phyloP scores from a whole-genome alignment of 2,329 filamentous ascomycete species.

The Colletotrichum salicis region DNA sequence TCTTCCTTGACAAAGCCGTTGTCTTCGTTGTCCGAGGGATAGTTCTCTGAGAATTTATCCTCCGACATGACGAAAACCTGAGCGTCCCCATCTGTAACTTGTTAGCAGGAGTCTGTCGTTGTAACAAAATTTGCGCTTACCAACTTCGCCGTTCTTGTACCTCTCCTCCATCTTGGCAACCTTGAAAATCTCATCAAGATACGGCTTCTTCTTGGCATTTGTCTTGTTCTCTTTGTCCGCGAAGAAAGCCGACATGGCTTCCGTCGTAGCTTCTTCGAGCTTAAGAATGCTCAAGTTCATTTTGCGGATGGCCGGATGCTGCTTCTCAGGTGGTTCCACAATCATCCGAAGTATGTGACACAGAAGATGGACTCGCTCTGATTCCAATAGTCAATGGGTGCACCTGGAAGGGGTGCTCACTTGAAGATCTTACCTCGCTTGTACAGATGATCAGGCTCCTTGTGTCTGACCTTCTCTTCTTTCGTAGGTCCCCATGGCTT shows the following conservation, averaged over 20 bases:
- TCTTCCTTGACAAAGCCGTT: slow-evolving; percentile 54
- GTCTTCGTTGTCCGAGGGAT: slow-evolving; percentile 60
- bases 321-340: slow-evolving; percentile 58
- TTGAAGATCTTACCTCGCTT: slow-evolving; percentile 65
- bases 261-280: slow-evolving; percentile 67
- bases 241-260: slow-evolving; percentile 69
- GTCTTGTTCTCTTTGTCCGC: slow-evolving; percentile 63
- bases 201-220: slow-evolving; percentile 66
- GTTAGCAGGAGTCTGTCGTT: not conserved
- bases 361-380: slow-evolving; percentile 69
- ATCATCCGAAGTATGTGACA: slow-evolving; percentile 70
- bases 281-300: slow-evolving; percentile 64
- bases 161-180: slow-evolving; percentile 68
- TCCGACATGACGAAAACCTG: slow-evolving; percentile 63
- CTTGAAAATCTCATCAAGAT: slow-evolving; percentile 70
- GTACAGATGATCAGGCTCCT: slow-evolving; percentile 78
- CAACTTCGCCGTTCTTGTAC: slow-evolving; percentile 66
- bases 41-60: slow-evolving; percentile 61
- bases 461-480: slow-evolving; percentile 70
- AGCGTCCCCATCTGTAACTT: slow-evolving; percentile 55
- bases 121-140: slow-evolving; percentile 49
- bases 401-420: not conserved
- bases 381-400: slow-evolving; percentile 28
- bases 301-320: slow-evolving; percentile 64
- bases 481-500: slow-evolving; percentile 61